Percentiles rank a stretch among this genome's conserved stretches.
phyloP scores from a whole-genome alignment of 179 eudicot species.

The Amaranthus tricolor region DNA sequence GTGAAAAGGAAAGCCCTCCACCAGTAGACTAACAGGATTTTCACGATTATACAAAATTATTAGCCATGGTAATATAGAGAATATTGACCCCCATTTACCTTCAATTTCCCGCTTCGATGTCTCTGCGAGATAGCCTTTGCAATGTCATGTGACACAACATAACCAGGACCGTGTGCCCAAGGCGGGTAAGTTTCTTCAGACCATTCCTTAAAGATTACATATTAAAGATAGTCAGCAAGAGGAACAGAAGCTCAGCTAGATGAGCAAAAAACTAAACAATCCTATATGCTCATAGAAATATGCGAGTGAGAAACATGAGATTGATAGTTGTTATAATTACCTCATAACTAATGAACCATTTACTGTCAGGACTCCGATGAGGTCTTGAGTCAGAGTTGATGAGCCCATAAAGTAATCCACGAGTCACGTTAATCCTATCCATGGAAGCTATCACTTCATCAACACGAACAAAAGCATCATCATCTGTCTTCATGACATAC shows the following conservation, averaged over 20 bases:
- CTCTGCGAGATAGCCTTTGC: constrained; percentile 56
- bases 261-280: background rate
- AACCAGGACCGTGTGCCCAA: constrained; percentile 97
- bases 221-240: constrained; percentile 7
- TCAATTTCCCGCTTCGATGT: constrained; percentile 55
- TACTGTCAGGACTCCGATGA: constrained; percentile 80
- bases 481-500: constrained; percentile 95
- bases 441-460: constrained; percentile 78
- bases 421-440: constrained; percentile 48
- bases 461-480: constrained; percentile 93
- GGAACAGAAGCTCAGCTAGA: background rate
- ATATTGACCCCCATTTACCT: constrained; percentile 41
- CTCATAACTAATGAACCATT: constrained; percentile 86
- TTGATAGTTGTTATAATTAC: constrained; percentile 29
- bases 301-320: background rate
- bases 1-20: too few species aligned
- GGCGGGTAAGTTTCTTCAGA: constrained; percentile 81
- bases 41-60: background rate
- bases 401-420: constrained; percentile 86
- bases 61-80: background rate
- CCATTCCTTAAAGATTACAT: constrained; percentile 68
- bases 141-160: constrained; percentile 76
- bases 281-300: background rate
- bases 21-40: too few species aligned
- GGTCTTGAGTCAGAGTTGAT: constrained; percentile 77